phyloP scores from a whole-genome alignment of 306 rosid genomes.

The Acacia melanoxylon region DNA sequence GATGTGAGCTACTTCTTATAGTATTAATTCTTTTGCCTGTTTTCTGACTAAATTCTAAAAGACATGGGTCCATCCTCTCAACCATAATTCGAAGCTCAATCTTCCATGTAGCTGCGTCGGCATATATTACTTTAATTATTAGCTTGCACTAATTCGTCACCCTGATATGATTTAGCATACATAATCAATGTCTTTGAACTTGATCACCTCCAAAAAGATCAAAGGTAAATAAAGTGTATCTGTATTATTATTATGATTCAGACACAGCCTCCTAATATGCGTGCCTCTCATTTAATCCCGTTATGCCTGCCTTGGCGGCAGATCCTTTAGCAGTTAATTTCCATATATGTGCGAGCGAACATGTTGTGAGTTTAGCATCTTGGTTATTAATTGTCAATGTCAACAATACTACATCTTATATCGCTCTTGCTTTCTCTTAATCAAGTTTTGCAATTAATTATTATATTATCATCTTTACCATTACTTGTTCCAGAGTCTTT shows the following conservation, averaged over 20 bases:
- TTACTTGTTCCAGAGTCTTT: not conserved
- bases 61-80: too few species aligned
- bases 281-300: too few species aligned
- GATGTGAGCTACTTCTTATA: slow-evolving; percentile 24
- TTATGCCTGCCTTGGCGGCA: too few species aligned
- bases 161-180: not conserved
- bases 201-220: not conserved
- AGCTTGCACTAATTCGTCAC: not conserved
- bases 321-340: slow-evolving; percentile 28
- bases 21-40: slow-evolving; percentile 17
- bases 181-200: not conserved
- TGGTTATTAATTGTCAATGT: too few species aligned
- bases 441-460: not conserved
- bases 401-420: too few species aligned
- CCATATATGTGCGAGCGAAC: too few species aligned
- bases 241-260: too few species aligned
- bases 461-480: not conserved
- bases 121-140: not conserved
- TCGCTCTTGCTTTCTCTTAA: not conserved
- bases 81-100: not conserved
- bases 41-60: too few species aligned
- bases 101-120: slow-evolving; percentile 23
- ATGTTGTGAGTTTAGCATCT: too few species aligned
- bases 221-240: too few species aligned
- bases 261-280: too few species aligned